Percentiles rank a stretch among this genome's conserved stretches.
phyloP scores from a whole-genome alignment of 208 protist species.

The Novymonas esmeraldas region DNA sequence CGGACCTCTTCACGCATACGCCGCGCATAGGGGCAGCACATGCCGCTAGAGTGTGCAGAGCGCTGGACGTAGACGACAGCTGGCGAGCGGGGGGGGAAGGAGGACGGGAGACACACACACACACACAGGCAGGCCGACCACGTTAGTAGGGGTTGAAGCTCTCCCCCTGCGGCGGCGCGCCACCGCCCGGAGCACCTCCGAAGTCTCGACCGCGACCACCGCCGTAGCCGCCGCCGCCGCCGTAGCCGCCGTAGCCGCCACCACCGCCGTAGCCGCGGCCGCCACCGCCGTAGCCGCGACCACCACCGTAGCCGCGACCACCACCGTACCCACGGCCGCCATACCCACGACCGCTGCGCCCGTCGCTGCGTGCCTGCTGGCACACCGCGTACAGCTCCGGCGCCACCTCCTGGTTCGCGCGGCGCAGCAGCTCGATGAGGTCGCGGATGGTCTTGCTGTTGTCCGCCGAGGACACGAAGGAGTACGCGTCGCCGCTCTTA shows the following conservation, averaged over 20 bases:
- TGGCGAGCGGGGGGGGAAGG: background rate
- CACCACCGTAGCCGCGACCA: constrained; percentile 15
- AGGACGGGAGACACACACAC: background rate
- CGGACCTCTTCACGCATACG: too few species aligned
- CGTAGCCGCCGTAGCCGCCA: constrained; percentile 16
- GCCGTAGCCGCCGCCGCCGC: constrained; percentile 23
- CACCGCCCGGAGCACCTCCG: constrained; percentile 5
- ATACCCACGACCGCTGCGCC: constrained; percentile 29
- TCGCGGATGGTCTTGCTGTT: constrained; percentile 80
- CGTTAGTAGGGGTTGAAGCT: constrained; percentile 54
- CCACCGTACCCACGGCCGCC: constrained; percentile 33
- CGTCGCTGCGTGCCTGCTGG: constrained; percentile 36
- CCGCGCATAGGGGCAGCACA: too few species aligned
- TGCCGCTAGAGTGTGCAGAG: too few species aligned
- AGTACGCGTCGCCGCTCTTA: constrained; percentile 85
- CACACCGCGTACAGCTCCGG: constrained; percentile 65
- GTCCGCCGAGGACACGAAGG: constrained; percentile 75
- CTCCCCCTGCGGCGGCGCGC: constrained; percentile 16
- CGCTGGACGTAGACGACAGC: background rate
- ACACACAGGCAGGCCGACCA: background rate
- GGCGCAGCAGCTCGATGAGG: constrained; percentile 68
- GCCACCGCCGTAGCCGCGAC: constrained; percentile 26
- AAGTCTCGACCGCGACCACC: constrained; percentile 20
- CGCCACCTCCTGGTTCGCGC: constrained; percentile 70
- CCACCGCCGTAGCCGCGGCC: constrained; percentile 27